These are phyloP conservation scores for Monosporascus cannonballus DNA, from an alignment of 2,329 filamentous ascomycete genomes.

Conservation along the genomic window DNA sequence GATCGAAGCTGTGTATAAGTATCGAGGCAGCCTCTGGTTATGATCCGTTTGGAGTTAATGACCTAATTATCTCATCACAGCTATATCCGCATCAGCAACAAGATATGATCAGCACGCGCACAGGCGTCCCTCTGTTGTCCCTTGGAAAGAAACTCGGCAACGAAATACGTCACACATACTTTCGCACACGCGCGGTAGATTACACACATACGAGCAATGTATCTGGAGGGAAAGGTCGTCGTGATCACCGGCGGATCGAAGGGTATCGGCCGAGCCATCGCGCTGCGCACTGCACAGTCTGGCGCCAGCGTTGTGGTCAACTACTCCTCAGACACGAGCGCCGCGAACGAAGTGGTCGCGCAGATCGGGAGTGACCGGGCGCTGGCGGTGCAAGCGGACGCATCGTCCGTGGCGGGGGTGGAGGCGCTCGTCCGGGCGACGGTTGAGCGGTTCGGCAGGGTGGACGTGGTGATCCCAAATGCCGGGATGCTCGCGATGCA, in stretches of 20 bases:
- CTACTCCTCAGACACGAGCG: slow-evolving; percentile 40
- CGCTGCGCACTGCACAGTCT: slow-evolving; percentile 48
- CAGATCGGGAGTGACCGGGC: slow-evolving; percentile 38
- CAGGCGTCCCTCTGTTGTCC: too few species aligned
- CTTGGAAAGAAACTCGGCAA: too few species aligned
- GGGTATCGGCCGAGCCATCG: slow-evolving; percentile 55
- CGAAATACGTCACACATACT: too few species aligned
- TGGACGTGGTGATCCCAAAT: slow-evolving; percentile 54
- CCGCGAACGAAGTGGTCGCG: slow-evolving; percentile 43
- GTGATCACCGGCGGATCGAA: slow-evolving; percentile 52
- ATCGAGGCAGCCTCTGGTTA: too few species aligned
- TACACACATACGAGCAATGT: slow-evolving; percentile 11
- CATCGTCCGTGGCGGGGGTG: slow-evolving; percentile 37
- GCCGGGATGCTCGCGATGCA: slow-evolving; percentile 46
- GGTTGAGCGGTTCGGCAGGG: slow-evolving; percentile 43
- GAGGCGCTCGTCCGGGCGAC: slow-evolving; percentile 42
- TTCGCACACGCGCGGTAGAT: too few species aligned
- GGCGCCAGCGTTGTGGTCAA: slow-evolving; percentile 55
- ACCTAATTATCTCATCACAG: too few species aligned
- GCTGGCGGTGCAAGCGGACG: slow-evolving; percentile 51
- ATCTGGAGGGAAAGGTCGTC: slow-evolving; percentile 33
- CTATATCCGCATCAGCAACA: too few species aligned
- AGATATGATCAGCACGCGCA: too few species aligned
- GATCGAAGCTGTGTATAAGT: too few species aligned
- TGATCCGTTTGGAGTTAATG: too few species aligned